Percentiles rank a stretch among this genome's conserved stretches.
These are phyloP conservation scores for Favolaschia claudopus DNA, from an alignment of 768 basidiomycete species.

Conservation along the genomic window DNA sequence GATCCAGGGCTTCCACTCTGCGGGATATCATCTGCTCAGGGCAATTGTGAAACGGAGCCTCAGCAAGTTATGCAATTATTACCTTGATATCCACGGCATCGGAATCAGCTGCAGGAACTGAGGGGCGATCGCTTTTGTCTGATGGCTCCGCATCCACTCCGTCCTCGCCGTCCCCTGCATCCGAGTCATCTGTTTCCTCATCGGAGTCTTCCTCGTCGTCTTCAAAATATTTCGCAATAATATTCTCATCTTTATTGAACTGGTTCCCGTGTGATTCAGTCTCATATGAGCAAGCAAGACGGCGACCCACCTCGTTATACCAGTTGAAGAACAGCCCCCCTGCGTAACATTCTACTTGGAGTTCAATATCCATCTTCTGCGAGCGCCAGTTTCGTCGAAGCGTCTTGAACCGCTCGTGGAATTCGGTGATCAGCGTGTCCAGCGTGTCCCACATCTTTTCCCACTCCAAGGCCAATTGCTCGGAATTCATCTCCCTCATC, in stretches of 20 bases:
- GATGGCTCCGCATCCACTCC: too few species aligned
- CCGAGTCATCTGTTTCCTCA: neutral
- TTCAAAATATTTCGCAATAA: neutral
- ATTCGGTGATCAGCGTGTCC: neutral
- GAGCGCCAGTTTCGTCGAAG: constrained; percentile 10
- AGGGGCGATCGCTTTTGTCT: too few species aligned
- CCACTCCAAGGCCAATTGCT: neutral
- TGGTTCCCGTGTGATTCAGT: neutral
- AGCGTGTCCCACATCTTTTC: neutral
- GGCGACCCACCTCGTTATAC: neutral
- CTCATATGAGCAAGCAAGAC: neutral
- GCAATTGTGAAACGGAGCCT: too few species aligned
- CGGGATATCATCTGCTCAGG: neutral
- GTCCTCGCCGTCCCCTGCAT: too few species aligned
- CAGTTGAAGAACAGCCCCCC: constrained; percentile 10
- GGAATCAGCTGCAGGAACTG: neutral
- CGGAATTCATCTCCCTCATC: neutral
- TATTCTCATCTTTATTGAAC: neutral
- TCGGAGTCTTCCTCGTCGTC: neutral
- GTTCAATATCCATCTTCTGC: neutral
- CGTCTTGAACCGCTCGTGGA: constrained; percentile 5
- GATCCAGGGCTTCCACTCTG: neutral
- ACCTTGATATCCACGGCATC: constrained; percentile 1
- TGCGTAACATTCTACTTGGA: constrained; percentile 2
- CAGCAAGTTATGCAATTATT: neutral